Base-by-base conservation (phyloP, 306 rosid genomes). In the Fragaria nilgerrensis region DNA sequence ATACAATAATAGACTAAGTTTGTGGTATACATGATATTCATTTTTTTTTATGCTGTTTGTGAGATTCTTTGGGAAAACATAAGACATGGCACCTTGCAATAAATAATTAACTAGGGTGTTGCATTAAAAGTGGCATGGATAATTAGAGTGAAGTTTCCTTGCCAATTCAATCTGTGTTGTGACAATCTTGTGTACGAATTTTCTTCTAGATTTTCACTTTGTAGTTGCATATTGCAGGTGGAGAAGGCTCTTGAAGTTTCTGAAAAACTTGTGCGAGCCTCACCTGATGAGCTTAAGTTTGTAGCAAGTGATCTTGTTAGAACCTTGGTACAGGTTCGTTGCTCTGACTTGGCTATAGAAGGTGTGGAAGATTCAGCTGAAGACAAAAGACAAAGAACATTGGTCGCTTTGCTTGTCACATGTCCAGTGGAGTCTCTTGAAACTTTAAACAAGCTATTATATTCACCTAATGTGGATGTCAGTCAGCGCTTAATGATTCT, bases 401-500 rank as follows among this genome's bases (percentile, higher is more conserved):
- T 95, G 80, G 82, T 92, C 68, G 96, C 97, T 79, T 78, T 92
- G 87, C 79, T 89, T 74, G 96, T 89, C 78, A 90, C 87, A 45
- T 82, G 91, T 75, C 93, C 97, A 14, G 75, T 87, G 62, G 97
- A 92, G 69, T 88, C 98, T 49, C 86, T 95, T 16, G 92, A 89
- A 39, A 80, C 90, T 9, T 82, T 90, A 66, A 88, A 88, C 92
- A 95, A 87, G 65, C 82, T 95, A 74, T 84, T 95, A 43, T 95
- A 95, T 78, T 92, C 98, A 7, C 97, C 98, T 45, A 90, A 88
- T 80, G 88, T 92, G 22, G 97, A 95, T 86, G 81, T 85, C 78
- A 95, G 97, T 86, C 98, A 95, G 71, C 90, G 97, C 76, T 86
- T 95, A 72, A 90, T 90, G 97, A 89, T 95, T 73, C 91, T 95